Evolutionary conservation across 176 grass and related monocot genomes (phyloP), one percentile per base, ranked within the genome.

Genomic region (Zea luxurians): DNA sequence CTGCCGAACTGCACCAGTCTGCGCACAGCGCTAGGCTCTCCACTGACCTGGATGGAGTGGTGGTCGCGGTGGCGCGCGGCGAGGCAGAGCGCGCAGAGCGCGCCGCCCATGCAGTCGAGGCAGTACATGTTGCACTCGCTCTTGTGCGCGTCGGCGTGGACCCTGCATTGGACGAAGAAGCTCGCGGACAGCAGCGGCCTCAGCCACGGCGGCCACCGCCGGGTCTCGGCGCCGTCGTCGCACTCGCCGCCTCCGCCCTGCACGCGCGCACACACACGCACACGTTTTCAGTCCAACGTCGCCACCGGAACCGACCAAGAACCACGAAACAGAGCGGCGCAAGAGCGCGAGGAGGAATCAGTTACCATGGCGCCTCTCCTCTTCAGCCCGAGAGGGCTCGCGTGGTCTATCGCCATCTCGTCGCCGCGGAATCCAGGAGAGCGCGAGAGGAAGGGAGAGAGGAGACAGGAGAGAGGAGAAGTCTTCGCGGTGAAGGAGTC

Each of bases 71-170:
- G 95, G 89, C 83, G 74, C 50, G 81, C 78, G 27, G 27, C 27
- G 85, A 94, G 83, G 85, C 95, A 98, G 71, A 92, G 80, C 4
- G 95, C 89, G 83, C 95, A 98, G 61, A 98, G 91, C 15, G 89
- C 87, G 74, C 89, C 95, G 72, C 87, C 73, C 77, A 80, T 69
- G 83, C 95, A 98, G 64, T 94, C 91, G 70, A 98, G 89, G 84
- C 95, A 98, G 85, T 88, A 98, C 95, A 94, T 94, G 85, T 98
- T 98, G 83, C 95, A 98, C 83, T 94, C 94, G 59, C 89, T 90
- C 80, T 92, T 97, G 87, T 90, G 91, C 62, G 80, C 84, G 55
- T 87, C 89, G 1, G 76, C 82, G 80, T 98, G 95, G 37, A 68
- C 62, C 63, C 86, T 79, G 92, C 96, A 99, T 92, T 99, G 96